A percentile compares a stretch with the other conserved stretches of the same genome.
These are phyloP conservation scores for Collybiopsis confluens DNA, from an alignment of 768 basidiomycete genomes.

Conservation along the genomic window DNA sequence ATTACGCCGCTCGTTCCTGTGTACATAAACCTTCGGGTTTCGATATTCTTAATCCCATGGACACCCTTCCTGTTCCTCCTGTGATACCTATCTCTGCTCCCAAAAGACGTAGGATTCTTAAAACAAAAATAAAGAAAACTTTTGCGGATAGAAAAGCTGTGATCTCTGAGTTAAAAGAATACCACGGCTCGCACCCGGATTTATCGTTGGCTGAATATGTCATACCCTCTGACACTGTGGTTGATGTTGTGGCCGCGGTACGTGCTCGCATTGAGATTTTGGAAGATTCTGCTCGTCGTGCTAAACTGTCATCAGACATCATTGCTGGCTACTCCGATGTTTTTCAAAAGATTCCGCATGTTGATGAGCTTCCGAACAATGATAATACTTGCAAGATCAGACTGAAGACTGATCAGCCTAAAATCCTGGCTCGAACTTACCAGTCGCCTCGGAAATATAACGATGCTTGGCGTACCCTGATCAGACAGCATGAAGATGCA, in stretches of 20 bases:
- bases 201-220: too few relatives aligned
- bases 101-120: neutral
- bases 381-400: constrained; percentile 15
- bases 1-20: constrained; percentile 16
- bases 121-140: neutral
- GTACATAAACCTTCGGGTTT: constrained; percentile 12
- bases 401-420: constrained; percentile 16
- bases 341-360: constrained; percentile 20
- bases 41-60: constrained; percentile 3
- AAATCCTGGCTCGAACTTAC: constrained; percentile 16
- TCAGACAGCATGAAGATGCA: constrained; percentile 25
- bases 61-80: too few relatives aligned
- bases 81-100: neutral
- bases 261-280: neutral
- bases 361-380: constrained; percentile 15
- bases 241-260: neutral
- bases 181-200: neutral
- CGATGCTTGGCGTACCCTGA: constrained; percentile 22
- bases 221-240: neutral
- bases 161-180: neutral
- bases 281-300: neutral
- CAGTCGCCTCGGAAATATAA: constrained; percentile 27
- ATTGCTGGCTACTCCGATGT: constrained; percentile 11
- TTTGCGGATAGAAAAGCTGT: neutral
- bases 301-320: neutral